These are phyloP conservation scores for Fusarium sp. DNA, from an alignment of 2,329 filamentous ascomycete species.

Conservation along the genomic window DNA sequence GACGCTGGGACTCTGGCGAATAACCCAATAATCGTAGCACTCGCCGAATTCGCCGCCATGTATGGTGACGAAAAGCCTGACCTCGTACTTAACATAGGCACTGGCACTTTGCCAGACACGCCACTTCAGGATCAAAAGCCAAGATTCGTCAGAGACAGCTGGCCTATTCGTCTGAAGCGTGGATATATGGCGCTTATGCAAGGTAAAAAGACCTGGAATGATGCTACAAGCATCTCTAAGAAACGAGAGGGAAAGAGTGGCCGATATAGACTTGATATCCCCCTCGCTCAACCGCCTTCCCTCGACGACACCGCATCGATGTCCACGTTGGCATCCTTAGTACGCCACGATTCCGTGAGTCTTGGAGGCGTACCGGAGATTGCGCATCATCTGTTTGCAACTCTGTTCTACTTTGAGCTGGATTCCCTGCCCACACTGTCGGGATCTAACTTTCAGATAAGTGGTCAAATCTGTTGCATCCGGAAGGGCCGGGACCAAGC, in stretches of 20 bases:
- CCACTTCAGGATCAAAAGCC: neutral
- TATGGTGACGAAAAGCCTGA: neutral
- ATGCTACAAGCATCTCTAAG: neutral
- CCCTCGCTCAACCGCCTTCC: neutral
- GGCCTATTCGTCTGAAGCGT: neutral
- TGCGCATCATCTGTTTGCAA: slow-evolving; percentile 1
- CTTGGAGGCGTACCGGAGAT: neutral
- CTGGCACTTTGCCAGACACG: neutral
- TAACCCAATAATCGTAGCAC: slow-evolving; percentile 4
- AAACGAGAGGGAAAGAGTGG: neutral
- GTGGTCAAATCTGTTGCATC: neutral
- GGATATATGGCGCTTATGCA: slow-evolving; percentile 5
- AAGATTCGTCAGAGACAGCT: slow-evolving; percentile 1
- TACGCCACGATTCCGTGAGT: neutral
- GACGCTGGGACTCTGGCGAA: slow-evolving; percentile 11
- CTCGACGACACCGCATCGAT: slow-evolving; percentile 11
- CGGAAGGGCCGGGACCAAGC: slow-evolving; percentile 7
- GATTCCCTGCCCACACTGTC: neutral
- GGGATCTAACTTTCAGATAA: neutral
- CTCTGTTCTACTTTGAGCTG: slow-evolving; percentile 15
- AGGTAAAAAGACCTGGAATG: slow-evolving; percentile 5
- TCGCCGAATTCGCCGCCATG: slow-evolving; percentile 1
- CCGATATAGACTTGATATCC: slow-evolving; percentile 9
- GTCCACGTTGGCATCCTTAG: neutral
- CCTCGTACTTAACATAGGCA: slow-evolving; percentile 12